Conservation (phyloP, 805 yeast genomes). For the Saccharomyces mikatae region DNA sequence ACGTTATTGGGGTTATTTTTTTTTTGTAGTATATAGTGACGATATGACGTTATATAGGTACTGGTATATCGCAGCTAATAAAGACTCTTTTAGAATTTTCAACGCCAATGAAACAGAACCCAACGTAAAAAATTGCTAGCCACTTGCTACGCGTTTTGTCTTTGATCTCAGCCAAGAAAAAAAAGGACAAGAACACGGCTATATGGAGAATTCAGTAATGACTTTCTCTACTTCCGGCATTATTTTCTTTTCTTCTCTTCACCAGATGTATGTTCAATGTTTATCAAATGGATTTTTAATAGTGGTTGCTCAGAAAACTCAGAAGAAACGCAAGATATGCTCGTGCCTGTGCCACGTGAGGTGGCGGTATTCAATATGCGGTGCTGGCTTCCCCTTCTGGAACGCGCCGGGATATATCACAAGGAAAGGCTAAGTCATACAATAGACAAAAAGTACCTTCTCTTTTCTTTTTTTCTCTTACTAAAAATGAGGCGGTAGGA, state of each 20-base stretch:
- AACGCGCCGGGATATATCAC: background rate
- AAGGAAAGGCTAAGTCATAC: background rate
- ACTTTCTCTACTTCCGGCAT: background rate
- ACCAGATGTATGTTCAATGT: background rate
- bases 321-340: background rate
- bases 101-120: background rate
- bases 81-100: background rate
- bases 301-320: background rate
- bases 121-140: background rate
- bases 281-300: background rate
- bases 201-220: background rate
- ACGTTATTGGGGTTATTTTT: background rate
- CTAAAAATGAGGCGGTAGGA: background rate
- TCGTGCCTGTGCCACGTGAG: background rate
- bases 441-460: background rate
- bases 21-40: background rate
- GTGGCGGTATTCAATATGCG: background rate
- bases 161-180: background rate
- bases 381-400: background rate
- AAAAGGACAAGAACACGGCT: background rate
- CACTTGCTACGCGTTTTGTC: background rate
- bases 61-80: background rate
- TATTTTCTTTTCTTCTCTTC: background rate
- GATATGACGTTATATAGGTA: background rate
- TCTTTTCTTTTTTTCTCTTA: background rate